These are phyloP conservation scores for Coemansia sp. DNA, from an alignment of 192 early-diverging fungal species.

Conservation along the genomic window DNA sequence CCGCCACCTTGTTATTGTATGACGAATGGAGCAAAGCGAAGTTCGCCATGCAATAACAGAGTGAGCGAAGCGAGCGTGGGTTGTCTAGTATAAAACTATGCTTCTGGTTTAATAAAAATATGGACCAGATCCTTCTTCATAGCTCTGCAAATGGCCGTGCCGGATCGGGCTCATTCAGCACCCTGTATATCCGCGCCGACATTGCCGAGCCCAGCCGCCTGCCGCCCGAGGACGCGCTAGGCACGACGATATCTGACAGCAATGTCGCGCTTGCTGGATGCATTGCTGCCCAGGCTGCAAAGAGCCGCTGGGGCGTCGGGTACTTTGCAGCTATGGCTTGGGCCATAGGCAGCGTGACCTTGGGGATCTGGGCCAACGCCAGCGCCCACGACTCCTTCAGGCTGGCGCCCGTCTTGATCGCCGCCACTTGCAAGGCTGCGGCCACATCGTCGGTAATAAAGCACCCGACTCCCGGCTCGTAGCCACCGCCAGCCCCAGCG, in stretches of 20 bases:
- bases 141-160: conserved; percentile 29
- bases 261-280: conserved; percentile 5
- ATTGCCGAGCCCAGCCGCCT: conserved; percentile 30
- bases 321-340: conserved; percentile 31
- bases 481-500: not conserved
- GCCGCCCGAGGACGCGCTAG: conserved; percentile 20
- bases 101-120: not conserved
- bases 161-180: conserved; percentile 35
- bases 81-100: too few relatives aligned
- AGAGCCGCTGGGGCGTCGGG: conserved; percentile 33
- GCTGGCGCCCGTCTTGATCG: conserved; percentile 32
- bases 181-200: conserved; percentile 32
- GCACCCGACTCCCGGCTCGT: not conserved
- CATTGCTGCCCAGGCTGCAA: conserved; percentile 27
- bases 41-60: too few relatives aligned
- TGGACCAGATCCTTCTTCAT: conserved; percentile 2
- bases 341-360: conserved; percentile 37
- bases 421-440: conserved; percentile 13
- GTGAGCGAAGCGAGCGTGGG: too few relatives aligned
- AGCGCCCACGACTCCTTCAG: conserved; percentile 38
- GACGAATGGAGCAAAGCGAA: too few relatives aligned
- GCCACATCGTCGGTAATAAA: conserved; percentile 27
- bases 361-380: conserved; percentile 45
- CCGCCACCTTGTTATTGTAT: too few relatives aligned
- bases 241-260: conserved; percentile 21